Percentiles rank a stretch among this genome's conserved stretches.
phyloP scores from a whole-genome alignment of 2,329 filamentous ascomycete genomes.

The Colletotrichum endophyticum region DNA sequence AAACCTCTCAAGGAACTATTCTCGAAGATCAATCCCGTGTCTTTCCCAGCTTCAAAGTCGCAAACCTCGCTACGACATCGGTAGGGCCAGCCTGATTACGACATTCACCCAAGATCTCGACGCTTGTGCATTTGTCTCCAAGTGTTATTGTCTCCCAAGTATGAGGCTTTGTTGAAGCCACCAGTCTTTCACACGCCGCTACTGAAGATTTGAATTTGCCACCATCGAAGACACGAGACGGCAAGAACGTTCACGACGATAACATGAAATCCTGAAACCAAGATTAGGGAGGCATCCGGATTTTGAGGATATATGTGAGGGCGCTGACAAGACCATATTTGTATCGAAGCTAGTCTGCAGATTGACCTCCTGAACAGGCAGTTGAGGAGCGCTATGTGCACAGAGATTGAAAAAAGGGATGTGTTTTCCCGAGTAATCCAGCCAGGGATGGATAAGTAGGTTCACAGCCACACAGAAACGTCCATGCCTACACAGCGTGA shows the following conservation, averaged over 20 bases:
- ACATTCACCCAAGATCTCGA: background rate
- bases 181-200: background rate
- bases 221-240: background rate
- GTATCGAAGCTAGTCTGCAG: accelerated
- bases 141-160: background rate
- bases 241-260: background rate
- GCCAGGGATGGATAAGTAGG: no score
- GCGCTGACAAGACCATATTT: background rate
- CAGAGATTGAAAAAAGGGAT: no score
- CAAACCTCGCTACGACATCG: background rate
- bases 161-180: background rate
- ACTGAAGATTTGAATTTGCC: no score
- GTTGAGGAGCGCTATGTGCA: no score
- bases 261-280: background rate
- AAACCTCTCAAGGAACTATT: background rate
- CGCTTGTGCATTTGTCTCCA: background rate
- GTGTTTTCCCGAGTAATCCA: no score
- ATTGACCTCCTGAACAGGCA: no score
- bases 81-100: background rate
- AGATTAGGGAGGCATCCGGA: background rate
- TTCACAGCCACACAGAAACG: background rate
- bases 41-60: background rate
- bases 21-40: background rate
- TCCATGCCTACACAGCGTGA: background rate
- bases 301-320: background rate